Evolutionary conservation across 495 filamentous ascomycete genomes (phyloP).

Genomic region (Extremus antarcticus): DNA sequence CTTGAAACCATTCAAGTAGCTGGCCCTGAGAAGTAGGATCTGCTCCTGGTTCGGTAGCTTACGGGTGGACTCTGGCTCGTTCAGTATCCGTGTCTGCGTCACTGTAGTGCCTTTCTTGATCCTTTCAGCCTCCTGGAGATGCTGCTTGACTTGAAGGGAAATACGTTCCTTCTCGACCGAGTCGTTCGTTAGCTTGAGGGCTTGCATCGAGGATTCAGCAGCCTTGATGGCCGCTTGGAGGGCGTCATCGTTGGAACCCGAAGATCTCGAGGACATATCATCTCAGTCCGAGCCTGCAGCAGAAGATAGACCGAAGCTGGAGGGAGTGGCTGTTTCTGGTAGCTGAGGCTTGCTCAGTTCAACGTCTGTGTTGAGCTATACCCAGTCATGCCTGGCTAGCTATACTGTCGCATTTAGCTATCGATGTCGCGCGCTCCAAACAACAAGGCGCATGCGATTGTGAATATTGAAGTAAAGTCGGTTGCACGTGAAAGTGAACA

Average conservation of each 20-base stretch:
- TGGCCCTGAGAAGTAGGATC: conserved; percentile 64
- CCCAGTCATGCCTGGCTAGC: too few relatives aligned
- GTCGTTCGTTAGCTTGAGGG: conserved; percentile 42
- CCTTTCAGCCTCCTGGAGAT: conserved; percentile 57
- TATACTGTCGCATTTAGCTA: too few relatives aligned
- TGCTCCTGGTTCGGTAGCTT: conserved; percentile 61
- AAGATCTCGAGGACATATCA: conserved; percentile 55
- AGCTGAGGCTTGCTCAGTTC: too few relatives aligned
- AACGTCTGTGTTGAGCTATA: too few relatives aligned
- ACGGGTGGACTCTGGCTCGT: conserved; percentile 45
- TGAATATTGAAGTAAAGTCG: neutral
- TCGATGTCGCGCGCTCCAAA: too few relatives aligned
- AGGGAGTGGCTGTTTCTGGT: too few relatives aligned
- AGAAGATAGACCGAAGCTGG: too few relatives aligned
- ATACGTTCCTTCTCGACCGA: conserved; percentile 47
- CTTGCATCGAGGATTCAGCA: conserved; percentile 69
- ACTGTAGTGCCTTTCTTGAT: conserved; percentile 44
- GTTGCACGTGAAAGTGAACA: neutral
- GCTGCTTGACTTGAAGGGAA: conserved; percentile 51
- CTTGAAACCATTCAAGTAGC: conserved; percentile 64
- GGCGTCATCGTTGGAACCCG: conserved; percentile 52
- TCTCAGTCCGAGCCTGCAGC: too few relatives aligned
- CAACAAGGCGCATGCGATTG: neutral
- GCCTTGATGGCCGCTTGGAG: conserved; percentile 62
- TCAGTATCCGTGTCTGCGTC: conserved; percentile 9